phyloP scores from a whole-genome alignment of 1,139 yeast species.

The Blastobotrys raffinosifermentans region DNA sequence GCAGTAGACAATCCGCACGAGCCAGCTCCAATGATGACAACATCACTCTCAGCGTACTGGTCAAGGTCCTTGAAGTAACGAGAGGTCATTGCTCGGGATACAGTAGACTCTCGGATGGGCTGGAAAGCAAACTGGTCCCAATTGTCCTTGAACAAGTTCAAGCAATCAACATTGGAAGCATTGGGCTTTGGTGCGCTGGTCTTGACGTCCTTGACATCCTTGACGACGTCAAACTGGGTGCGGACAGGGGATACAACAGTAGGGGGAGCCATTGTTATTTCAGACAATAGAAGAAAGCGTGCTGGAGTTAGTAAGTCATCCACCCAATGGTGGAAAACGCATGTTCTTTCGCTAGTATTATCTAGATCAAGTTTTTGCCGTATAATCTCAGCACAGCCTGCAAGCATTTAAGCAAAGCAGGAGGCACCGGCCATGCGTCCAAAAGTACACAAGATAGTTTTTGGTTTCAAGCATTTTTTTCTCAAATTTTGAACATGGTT shows the following conservation, averaged over 20 bases:
- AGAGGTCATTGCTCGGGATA: conserved; percentile 77
- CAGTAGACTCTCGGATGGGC: conserved; percentile 73
- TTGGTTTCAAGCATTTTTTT: too few species aligned
- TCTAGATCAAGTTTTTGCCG: conserved; percentile 33
- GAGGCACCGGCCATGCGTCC: conserved; percentile 27
- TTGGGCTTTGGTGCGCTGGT: not conserved
- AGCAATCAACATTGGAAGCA: not conserved
- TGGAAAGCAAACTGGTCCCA: conserved; percentile 66
- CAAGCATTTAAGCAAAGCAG: not conserved
- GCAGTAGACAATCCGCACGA: conserved; percentile 76
- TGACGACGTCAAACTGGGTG: too few species aligned
- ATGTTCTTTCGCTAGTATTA: conserved; percentile 33
- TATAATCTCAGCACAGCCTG: conserved; percentile 30
- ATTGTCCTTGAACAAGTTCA: conserved; percentile 23
- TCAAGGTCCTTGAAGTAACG: conserved; percentile 71
- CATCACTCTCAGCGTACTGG: conserved; percentile 68
- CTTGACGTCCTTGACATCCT: too few species aligned
- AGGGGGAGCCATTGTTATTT: conserved; percentile 13
- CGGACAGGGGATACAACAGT: conserved; percentile 7
- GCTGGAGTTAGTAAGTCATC: conserved; percentile 8
- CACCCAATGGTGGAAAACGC: conserved; percentile 16
- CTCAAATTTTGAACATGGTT: too few species aligned
- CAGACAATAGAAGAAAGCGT: conserved; percentile 1
- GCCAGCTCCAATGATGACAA: conserved; percentile 75
- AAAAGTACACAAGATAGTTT: too few species aligned